These are phyloP conservation scores for Limnanthes douglasii DNA, from an alignment of 345 rosid species.

Conservation along the genomic window DNA sequence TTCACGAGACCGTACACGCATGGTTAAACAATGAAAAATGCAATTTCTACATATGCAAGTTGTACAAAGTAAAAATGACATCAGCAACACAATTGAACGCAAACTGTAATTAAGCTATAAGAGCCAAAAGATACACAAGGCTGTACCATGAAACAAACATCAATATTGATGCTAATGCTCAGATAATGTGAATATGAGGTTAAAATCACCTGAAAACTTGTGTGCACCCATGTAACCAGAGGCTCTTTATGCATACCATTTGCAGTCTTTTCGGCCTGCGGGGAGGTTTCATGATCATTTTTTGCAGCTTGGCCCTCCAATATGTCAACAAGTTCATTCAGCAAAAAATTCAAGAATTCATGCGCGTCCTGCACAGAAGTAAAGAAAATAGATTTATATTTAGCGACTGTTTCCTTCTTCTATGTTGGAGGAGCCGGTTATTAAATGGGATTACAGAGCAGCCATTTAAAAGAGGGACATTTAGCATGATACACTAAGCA, in stretches of 20 bases:
- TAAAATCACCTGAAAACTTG: constrained; percentile 71
- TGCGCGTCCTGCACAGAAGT: constrained; percentile 74
- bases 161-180: too few species aligned
- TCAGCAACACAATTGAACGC: neutral
- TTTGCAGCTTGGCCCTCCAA: constrained; percentile 80
- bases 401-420: too few species aligned
- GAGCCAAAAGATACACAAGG: too few species aligned
- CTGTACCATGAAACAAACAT: too few species aligned
- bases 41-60: too few species aligned
- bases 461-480: neutral
- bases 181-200: neutral
- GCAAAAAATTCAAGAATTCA: constrained; percentile 90
- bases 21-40: too few species aligned
- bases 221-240: constrained; percentile 95
- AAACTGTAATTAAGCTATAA: too few species aligned
- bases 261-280: constrained; percentile 61
- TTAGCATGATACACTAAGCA: neutral
- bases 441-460: too few species aligned
- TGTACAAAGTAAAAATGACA: constrained; percentile 3
- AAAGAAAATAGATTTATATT: constrained; percentile 2
- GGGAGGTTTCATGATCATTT: constrained; percentile 57
- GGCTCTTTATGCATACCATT: constrained; percentile 87
- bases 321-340: constrained; percentile 96
- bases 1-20: constrained; percentile 2
- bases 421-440: too few species aligned